Evolutionary conservation across 768 basidiomycete species (phyloP), one percentile per base, ranked within the genome.

Genomic region (Coprinopsis marcescibilis): DNA sequence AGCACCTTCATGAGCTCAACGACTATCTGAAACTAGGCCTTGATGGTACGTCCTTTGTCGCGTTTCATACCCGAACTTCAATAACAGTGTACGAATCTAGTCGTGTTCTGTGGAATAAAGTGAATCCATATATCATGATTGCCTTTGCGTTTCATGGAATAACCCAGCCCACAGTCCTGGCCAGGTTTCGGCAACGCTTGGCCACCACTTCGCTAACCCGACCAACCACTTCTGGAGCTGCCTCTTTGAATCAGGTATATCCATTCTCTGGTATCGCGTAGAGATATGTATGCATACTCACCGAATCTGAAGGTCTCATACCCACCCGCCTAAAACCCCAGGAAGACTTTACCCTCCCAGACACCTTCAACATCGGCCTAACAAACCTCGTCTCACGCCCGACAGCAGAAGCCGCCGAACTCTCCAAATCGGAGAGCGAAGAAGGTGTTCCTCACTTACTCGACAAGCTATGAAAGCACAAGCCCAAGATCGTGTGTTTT

Each of bases 101-200:
- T 91, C 19, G 53, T 90, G 12, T 89, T 92, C 53, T 90, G 87
- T 56, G 89, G 90, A 6, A 89, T 92, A 40, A 93, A 90, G 89
- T 89, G 26, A 25, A 37, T 15, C 6, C 19, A 17, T 8, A 7
- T 11, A 11, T 7, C 17, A 52, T 45, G 72, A 52, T 40, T 25
- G 25, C 12, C 11, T 36, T 29, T 12, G 43, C 43, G 3, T 30
- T 27, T 35, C 32, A 40, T 14, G 13, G 4, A 17, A 13, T 13
- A 19, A 10, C 19, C 19, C 17, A 20, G 1, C 29, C 14, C 15
- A 20, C 30, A 89, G 83, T 56, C 85, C 85, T 2, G 89, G 87
- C 1, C 62, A 73, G 52, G 73, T 67, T 58, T 89, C 88, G 0
- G 81, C 85, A 0, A 70, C 71, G 47, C 68, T 71, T 2, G 89